A percentile compares a stretch with the other conserved stretches of the same genome.
phyloP scores from a whole-genome alignment of 2,329 filamentous ascomycete genomes.

The Penicillium sclerotiorum region DNA sequence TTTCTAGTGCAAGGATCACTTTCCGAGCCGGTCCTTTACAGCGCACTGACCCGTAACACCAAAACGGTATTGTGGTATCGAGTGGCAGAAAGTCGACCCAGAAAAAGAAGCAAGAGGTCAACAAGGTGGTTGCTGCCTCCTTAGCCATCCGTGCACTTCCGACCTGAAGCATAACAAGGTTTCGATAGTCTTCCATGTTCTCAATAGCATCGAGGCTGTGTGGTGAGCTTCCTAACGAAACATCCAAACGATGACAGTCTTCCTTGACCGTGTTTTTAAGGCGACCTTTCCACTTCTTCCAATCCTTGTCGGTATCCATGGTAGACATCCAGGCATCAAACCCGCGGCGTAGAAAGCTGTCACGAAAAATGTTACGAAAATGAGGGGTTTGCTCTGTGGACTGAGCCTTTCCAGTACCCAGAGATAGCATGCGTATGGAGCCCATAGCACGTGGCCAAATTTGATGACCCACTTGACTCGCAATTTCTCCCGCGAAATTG shows the following conservation, averaged over 20 bases:
- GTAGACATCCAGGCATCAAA: slow-evolving; percentile 26
- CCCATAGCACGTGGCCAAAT: slow-evolving; percentile 19
- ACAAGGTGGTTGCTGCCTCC: slow-evolving; percentile 18
- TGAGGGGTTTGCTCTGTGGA: slow-evolving; percentile 10
- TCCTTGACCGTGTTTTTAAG: slow-evolving; percentile 4
- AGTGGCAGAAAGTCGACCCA: slow-evolving; percentile 8
- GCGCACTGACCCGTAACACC: slow-evolving; percentile 15
- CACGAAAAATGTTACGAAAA: slow-evolving; percentile 24
- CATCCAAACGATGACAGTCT: slow-evolving; percentile 18
- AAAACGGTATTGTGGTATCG: slow-evolving; percentile 12
- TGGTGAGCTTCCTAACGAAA: slow-evolving; percentile 12
- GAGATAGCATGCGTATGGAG: slow-evolving; percentile 16
- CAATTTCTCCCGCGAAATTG: slow-evolving; percentile 17
- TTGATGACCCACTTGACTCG: slow-evolving; percentile 10
- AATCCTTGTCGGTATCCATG: slow-evolving; percentile 22
- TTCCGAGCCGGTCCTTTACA: slow-evolving; percentile 18
- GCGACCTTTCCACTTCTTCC: slow-evolving; percentile 12
- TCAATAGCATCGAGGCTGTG: slow-evolving; percentile 16
- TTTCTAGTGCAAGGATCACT: slow-evolving; percentile 14
- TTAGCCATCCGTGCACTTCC: slow-evolving; percentile 18
- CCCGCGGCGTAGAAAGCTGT: slow-evolving; percentile 22
- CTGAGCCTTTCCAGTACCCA: slow-evolving; percentile 17
- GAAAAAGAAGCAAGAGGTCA: slow-evolving; percentile 23
- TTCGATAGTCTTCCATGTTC: slow-evolving; percentile 23
- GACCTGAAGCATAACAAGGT: slow-evolving; percentile 16